Evolutionary conservation across 345 rosid genomes (phyloP).

Genomic region (Brassica napus): Da-Ae NC_063452.1:1836001-1836500

Average conservation of each 20-base stretch:
- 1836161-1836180: slow-evolving; percentile 92
- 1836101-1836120: slow-evolving; percentile 47
- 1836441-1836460: slow-evolving; percentile 64
- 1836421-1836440: slow-evolving; percentile 70
- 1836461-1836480: slow-evolving; percentile 65
- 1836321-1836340: slow-evolving; percentile 58
- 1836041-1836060: slow-evolving; percentile 80
- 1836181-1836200: slow-evolving; percentile 57
- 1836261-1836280: slow-evolving; percentile 83
- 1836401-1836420: slow-evolving; percentile 48
- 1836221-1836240: slow-evolving; percentile 76
- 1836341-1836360: slow-evolving; percentile 74
- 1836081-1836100: slow-evolving; percentile 52
- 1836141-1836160: slow-evolving; percentile 84
- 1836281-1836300: slow-evolving; percentile 85
- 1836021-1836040: slow-evolving; percentile 59
- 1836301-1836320: slow-evolving; percentile 64
- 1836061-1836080: slow-evolving; percentile 79
- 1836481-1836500: slow-evolving; percentile 72
- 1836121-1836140: slow-evolving; percentile 75
- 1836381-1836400: slow-evolving; percentile 65
- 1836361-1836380: slow-evolving; percentile 49
- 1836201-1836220: slow-evolving; percentile 57
- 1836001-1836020: slow-evolving; percentile 68
- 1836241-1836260: slow-evolving; percentile 69